A percentile compares a stretch with the other conserved stretches of the same genome.
These are phyloP conservation scores for Fusarium sp. DNA, from an alignment of 2,329 filamentous ascomycete genomes.

Conservation along the genomic window DNA sequence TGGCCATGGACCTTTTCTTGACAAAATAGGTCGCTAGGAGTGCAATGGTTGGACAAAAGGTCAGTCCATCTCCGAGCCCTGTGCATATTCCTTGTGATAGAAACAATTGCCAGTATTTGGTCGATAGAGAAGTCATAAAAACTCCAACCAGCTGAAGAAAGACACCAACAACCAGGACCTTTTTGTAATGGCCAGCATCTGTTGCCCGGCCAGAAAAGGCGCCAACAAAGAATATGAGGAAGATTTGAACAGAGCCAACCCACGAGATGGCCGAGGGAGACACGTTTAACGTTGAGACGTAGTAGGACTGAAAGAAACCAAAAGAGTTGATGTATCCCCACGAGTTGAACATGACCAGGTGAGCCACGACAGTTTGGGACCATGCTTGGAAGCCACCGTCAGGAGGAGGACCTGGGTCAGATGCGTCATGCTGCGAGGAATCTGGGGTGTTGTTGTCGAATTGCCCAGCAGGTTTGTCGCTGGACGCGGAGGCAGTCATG, in stretches of 20 bases:
- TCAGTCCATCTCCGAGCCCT: background rate
- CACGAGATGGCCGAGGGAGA: background rate
- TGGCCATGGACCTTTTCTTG: background rate
- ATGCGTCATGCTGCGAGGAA: no score
- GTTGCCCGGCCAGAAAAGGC: background rate
- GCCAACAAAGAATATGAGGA: background rate
- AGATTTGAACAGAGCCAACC: background rate
- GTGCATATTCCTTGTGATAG: background rate
- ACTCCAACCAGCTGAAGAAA: slow-evolving; percentile 49
- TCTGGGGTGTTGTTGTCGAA: no score
- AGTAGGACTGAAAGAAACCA: slow-evolving; percentile 25
- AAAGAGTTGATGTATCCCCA: slow-evolving; percentile 3
- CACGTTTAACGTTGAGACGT: slow-evolving; percentile 45
- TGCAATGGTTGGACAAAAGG: background rate
- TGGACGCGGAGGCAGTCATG: no score
- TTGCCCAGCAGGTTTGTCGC: no score
- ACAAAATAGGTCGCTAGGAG: background rate
- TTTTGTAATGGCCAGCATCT: background rate
- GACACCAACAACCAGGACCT: background rate
- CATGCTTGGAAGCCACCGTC: slow-evolving; percentile 2
- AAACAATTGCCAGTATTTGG: background rate
- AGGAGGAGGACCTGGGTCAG: background rate
- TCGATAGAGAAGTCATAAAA: slow-evolving; percentile 41
- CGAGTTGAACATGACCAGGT: slow-evolving; percentile 2
- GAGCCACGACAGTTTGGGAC: background rate